Evolutionary conservation across 345 rosid species (phyloP).

Genomic region (Balakata baccata): DNA sequence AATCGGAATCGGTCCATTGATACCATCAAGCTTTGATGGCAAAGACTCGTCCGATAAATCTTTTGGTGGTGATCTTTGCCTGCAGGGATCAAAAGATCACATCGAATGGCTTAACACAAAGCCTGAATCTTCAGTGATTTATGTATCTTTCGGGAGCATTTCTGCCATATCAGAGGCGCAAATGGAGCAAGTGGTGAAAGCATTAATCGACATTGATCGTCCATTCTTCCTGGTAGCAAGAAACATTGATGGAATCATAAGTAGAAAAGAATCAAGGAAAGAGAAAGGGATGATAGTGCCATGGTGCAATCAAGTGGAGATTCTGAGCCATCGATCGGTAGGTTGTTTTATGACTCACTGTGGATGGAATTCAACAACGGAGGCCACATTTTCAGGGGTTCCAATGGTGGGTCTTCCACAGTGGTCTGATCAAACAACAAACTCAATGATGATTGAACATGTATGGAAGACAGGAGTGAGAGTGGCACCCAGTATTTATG

Average conservation of each 20-base stretch:
- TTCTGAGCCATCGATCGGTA: constrained; percentile 48
- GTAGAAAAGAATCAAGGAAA: constrained; percentile 42
- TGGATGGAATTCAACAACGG: constrained; percentile 79
- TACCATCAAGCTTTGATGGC: constrained; percentile 35
- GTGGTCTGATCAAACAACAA: constrained; percentile 53
- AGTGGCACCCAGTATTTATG: constrained; percentile 23
- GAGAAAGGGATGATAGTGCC: constrained; percentile 52
- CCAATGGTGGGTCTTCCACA: constrained; percentile 71
- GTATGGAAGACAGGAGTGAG: constrained; percentile 57
- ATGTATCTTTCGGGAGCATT: constrained; percentile 55
- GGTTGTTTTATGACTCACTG: constrained; percentile 69
- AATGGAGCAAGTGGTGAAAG: constrained; percentile 40
- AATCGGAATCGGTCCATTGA: constrained; percentile 48
- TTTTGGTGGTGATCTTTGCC: constrained; percentile 35
- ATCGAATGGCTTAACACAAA: constrained; percentile 43
- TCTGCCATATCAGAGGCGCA: constrained; percentile 40
- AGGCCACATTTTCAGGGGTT: constrained; percentile 47
- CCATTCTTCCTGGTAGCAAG: constrained; percentile 62
- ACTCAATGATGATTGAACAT: constrained; percentile 50
- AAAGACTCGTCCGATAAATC: constrained; percentile 19
- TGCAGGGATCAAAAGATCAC: constrained; percentile 27
- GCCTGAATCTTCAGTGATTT: constrained; percentile 33
- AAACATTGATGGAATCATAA: not conserved
- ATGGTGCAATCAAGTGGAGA: constrained; percentile 69
- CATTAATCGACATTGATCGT: constrained; percentile 25